Conservation (phyloP, 345 rosid species). For the Rhodomyrtus tomentosa region DNA sequence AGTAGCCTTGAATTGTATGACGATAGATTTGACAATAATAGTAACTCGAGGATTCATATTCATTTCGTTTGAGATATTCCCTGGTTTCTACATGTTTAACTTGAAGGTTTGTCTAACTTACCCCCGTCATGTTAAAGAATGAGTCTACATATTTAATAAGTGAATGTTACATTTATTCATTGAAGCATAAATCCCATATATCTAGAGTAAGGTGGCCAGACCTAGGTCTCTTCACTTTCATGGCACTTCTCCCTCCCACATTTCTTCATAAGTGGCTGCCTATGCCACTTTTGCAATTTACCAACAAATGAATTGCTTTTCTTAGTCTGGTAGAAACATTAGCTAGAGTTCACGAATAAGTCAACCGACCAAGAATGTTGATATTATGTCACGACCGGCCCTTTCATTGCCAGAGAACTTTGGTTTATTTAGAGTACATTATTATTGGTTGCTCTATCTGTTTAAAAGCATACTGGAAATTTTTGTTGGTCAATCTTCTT, state of each 20-base stretch:
- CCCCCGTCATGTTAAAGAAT: background rate
- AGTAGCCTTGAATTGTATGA: background rate
- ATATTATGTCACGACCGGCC: background rate
- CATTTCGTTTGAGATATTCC: background rate
- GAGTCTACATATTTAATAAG: background rate
- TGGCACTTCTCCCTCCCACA: background rate
- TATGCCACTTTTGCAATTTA: background rate
- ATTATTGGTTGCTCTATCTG: background rate
- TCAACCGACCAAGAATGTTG: background rate
- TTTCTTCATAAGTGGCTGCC: background rate
- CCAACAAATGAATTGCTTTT: background rate
- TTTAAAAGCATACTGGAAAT: background rate
- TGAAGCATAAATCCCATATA: background rate
- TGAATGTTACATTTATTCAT: background rate
- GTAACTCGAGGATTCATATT: background rate
- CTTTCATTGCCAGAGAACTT: background rate
- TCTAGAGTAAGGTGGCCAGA: background rate
- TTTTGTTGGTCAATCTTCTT: background rate
- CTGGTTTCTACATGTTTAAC: background rate
- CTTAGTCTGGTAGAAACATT: background rate
- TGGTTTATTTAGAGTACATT: background rate
- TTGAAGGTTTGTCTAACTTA: background rate
- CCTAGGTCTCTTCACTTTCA: background rate
- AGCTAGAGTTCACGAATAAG: background rate
- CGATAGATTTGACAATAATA: background rate